phyloP scores from a whole-genome alignment of 1,139 yeast species.

The Kurtzmaniella natalensis region DNA sequence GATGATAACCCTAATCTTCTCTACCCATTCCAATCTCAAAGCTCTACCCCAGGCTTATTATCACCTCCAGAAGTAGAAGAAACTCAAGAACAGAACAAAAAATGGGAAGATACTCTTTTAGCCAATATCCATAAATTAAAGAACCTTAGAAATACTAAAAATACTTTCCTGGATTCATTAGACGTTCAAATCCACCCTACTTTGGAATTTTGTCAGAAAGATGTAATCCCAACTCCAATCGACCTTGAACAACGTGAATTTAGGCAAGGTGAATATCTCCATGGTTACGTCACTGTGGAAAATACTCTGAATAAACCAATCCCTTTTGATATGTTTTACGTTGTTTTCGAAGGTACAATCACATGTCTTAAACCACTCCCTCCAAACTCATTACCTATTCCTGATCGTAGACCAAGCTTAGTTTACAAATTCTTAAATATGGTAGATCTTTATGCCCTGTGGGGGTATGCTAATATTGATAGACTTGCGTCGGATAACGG shows the following conservation, averaged over 20 bases:
- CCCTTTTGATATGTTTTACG: constrained; percentile 33
- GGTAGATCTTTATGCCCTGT: constrained; percentile 44
- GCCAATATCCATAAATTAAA: constrained; percentile 41
- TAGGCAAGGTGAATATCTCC: constrained; percentile 31
- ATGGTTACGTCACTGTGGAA: constrained; percentile 28
- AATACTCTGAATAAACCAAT: constrained; percentile 22
- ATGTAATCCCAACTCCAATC: constrained; percentile 24
- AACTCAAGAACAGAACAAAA: constrained; percentile 12
- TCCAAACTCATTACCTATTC: background rate
- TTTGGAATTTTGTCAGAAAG: constrained; percentile 40
- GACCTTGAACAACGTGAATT: constrained; percentile 24
- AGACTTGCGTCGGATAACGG: constrained; percentile 42
- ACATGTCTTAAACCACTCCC: constrained; percentile 16
- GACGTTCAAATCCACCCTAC: constrained; percentile 33
- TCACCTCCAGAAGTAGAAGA: background rate
- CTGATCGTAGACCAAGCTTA: constrained; percentile 21
- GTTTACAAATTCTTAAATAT: constrained; percentile 38
- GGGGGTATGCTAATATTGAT: constrained; percentile 46
- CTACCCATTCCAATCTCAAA: constrained; percentile 11
- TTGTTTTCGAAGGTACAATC: constrained; percentile 28
- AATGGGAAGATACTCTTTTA: constrained; percentile 42
- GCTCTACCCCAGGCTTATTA: constrained; percentile 14
- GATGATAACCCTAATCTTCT: constrained; percentile 10
- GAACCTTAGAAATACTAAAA: constrained; percentile 27
- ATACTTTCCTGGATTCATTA: constrained; percentile 22